A percentile compares a stretch with the other conserved stretches of the same genome.
Conservation (phyloP, 805 yeast genomes). For the Clavispora phyllophila region DNA sequence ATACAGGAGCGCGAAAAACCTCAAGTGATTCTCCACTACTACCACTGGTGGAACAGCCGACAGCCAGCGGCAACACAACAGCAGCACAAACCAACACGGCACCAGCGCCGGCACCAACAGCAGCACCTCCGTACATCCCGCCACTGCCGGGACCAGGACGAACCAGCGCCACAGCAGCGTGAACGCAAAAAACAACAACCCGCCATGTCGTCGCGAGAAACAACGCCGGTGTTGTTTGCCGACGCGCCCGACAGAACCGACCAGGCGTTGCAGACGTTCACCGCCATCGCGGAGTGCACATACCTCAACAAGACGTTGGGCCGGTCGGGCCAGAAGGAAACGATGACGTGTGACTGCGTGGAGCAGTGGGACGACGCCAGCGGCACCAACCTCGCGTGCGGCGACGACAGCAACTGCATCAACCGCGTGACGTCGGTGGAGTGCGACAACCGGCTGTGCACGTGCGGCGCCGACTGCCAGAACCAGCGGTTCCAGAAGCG, state of each 20-base stretch:
- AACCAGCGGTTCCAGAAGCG: conserved; percentile 84
- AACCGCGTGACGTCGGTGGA: conserved; percentile 90
- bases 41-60: too few species aligned
- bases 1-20: too few species aligned
- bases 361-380: conserved; percentile 42
- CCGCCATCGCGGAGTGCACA: conserved; percentile 50
- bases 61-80: too few species aligned
- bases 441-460: conserved; percentile 65
- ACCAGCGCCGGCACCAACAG: too few species aligned
- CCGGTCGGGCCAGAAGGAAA: conserved; percentile 67
- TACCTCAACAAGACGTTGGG: conserved; percentile 65
- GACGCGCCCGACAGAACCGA: conserved; percentile 54
- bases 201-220: conserved; percentile 2
- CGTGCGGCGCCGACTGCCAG: conserved; percentile 74
- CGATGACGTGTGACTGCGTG: conserved; percentile 86
- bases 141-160: too few species aligned
- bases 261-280: conserved; percentile 63
- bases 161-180: too few species aligned
- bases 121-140: too few species aligned
- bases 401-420: conserved; percentile 82
- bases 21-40: too few species aligned
- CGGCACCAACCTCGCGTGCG: conserved; percentile 62
- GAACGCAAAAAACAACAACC: too few species aligned
- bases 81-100: too few species aligned
- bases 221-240: conserved; percentile 23